Base-by-base conservation (phyloP, 2,329 filamentous ascomycete species). In the Sclerotinia nivalis region DNA sequence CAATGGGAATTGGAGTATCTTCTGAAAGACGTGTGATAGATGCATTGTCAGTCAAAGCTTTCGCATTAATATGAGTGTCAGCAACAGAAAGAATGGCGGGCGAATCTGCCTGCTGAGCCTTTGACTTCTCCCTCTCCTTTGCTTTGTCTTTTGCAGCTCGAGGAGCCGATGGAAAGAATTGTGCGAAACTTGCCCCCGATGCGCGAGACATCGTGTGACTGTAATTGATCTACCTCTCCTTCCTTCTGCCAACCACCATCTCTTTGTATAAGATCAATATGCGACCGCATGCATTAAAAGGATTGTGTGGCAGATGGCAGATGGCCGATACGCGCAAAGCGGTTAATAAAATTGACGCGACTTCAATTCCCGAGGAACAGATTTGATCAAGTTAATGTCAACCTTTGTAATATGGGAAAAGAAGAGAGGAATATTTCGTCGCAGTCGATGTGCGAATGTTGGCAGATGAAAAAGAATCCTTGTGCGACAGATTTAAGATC, bases 81-180 rank as follows among this genome's bases (percentile, higher is more conserved):
- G 77, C 73, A 72, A 75, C 68, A 40, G 77, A 73, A 62, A 75
- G 76, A 68, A 77, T 76, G 72, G 68, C 76, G 18, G 77, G 76
- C 18, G 74, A 75, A 58, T 78, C 77, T 40, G 74, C 66, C 60
- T 67, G 73, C 61, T 75, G 74, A 66, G 75, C 80, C 82, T 88
- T 83, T 68, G 85, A 84, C 80, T 85, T 89, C 78, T 88, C 86
- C 79, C 87, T 84, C 80, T 89, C 87, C 79, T 84, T 85, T 74
- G 86, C 84, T 77, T 84, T 84, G 78, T 87, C 84, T 80, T 84
- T 84, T 69, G 85, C 84, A 70, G 77, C 76, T 62, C 76, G 77
- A 75, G 92, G 91, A 78, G 91, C 92, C 79, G 90, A 88, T 76
- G 91, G 91, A 82, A 93, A 94, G 86, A 93, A 96, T 83, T 93